Evolutionary conservation across 345 rosid genomes (phyloP), one percentile per base, ranked within the genome.

Genomic region (Arabidopsis arenosa): DNA sequence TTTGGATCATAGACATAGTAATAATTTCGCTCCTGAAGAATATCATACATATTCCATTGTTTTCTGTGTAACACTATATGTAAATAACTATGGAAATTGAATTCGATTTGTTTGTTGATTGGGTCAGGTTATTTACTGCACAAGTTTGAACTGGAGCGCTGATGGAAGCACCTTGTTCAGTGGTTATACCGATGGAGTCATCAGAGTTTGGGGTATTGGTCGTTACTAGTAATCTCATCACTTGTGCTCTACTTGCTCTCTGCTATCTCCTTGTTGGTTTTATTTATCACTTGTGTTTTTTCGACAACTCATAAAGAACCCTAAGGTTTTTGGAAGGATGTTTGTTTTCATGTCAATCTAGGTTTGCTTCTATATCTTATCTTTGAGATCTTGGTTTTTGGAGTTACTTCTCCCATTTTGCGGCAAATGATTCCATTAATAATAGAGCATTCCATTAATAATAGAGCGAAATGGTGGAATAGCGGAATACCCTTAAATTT

Each of bases 81-180:
- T 60, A 40, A 5, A 21, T 18, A 54, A 18, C 14, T 9, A 7
- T 17, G 45, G 30, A 55, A 30, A 12, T 32, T 70, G 56, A 57
- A 58, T n/a, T 59, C 12, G 55, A 21, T 37, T 30, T 61, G 40
- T 23, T 55, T 75, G 35, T 55, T 26, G 13, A 3, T 75, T 44
- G 83, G 77, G 2, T 17, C 83, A 94, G 98, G 88, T 85, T 61
- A 92, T 90, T 5, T 89, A 85, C 86, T 94, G 98, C 86, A 92
- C 97, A 56, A 79, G 98, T 70, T 74, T 94, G 87, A 90, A 67
- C 89, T 94, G 98, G 98, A 94, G 93, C 70, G 86, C 82, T 0
- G 98, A 94, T 78, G 98, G 98, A 80, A 92, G 93, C 83, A 90
- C 96, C 44, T 70, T 94, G 82, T 94, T 90, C 85, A 90, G 97